These are phyloP conservation scores for Pleurotus djamor DNA, from an alignment of 768 basidiomycete species.

Conservation along the genomic window DNA sequence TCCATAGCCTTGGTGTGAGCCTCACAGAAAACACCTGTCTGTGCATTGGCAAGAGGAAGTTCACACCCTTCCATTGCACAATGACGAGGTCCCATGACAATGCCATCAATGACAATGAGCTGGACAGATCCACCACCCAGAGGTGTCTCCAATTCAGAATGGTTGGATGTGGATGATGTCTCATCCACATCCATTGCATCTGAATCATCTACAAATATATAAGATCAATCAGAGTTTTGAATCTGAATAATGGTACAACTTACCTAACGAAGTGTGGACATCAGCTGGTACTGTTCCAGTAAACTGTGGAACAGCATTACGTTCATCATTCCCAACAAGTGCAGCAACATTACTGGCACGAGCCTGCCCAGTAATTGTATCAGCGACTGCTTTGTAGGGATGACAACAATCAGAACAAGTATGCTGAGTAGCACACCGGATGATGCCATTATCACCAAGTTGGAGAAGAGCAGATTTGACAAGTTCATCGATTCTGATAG, in stretches of 20 bases:
- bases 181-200: slow-evolving; percentile 6
- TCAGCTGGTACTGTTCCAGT: not conserved
- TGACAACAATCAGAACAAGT: not conserved
- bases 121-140: not conserved
- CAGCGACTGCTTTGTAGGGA: slow-evolving; percentile 5
- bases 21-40: slow-evolving; percentile 20
- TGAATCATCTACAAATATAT: not conserved
- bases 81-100: slow-evolving; percentile 12
- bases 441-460: not conserved
- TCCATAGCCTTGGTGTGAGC: slow-evolving; percentile 15
- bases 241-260: no score
- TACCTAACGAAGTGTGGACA: not conserved
- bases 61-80: slow-evolving; percentile 21
- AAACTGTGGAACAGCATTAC: not conserved
- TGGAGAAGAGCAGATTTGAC: slow-evolving; percentile 1
- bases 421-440: not conserved
- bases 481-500: slow-evolving; percentile 8
- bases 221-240: no score
- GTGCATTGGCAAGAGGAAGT: slow-evolving; percentile 14
- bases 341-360: slow-evolving; percentile 1
- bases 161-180: not conserved
- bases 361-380: not conserved
- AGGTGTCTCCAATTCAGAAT: not conserved
- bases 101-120: slow-evolving; percentile 8
- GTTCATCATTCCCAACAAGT: slow-evolving; percentile 8